phyloP scores from a whole-genome alignment of 2,329 filamentous ascomycete genomes.

The Phaeophleospora eucalypticola region DNA sequence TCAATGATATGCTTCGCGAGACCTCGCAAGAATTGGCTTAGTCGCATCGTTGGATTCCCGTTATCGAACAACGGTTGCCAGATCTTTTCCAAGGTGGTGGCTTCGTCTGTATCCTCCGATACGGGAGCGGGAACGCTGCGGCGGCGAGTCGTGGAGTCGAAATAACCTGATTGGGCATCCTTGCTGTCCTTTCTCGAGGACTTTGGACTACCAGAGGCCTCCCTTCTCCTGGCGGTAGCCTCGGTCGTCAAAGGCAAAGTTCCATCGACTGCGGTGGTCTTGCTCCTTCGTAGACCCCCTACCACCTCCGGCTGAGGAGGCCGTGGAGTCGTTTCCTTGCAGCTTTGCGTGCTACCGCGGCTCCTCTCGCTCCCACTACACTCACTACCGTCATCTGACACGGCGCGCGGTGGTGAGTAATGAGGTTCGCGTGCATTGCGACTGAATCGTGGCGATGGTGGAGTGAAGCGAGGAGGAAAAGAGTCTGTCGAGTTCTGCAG shows the following conservation, averaged over 20 bases:
- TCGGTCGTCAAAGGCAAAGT: background rate
- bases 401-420: slow-evolving; percentile 31
- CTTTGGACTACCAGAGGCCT: slow-evolving; percentile 12
- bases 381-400: slow-evolving; percentile 20
- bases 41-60: slow-evolving; percentile 62
- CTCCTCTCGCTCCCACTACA: slow-evolving; percentile 19
- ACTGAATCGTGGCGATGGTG: slow-evolving; percentile 46
- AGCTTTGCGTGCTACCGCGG: slow-evolving; percentile 18
- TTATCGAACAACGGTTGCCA: slow-evolving; percentile 74
- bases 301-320: slow-evolving; percentile 14
- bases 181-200: slow-evolving; percentile 16
- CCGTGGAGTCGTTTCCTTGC: slow-evolving; percentile 20
- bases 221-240: background rate
- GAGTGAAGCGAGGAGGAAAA: slow-evolving; percentile 50
- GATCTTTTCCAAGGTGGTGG: slow-evolving; percentile 63
- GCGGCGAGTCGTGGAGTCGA: slow-evolving; percentile 3
- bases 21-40: slow-evolving; percentile 68
- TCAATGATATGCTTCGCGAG: slow-evolving; percentile 71
- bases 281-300: slow-evolving; percentile 13
- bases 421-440: slow-evolving; percentile 13
- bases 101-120: slow-evolving; percentile 29
- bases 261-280: slow-evolving; percentile 10
- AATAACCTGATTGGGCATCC: slow-evolving; percentile 10
- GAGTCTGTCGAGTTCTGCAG: slow-evolving; percentile 37
- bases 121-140: slow-evolving; percentile 9